phyloP scores from a whole-genome alignment of 331 rosid species.

The Erythrophleum ivorense region DNA sequence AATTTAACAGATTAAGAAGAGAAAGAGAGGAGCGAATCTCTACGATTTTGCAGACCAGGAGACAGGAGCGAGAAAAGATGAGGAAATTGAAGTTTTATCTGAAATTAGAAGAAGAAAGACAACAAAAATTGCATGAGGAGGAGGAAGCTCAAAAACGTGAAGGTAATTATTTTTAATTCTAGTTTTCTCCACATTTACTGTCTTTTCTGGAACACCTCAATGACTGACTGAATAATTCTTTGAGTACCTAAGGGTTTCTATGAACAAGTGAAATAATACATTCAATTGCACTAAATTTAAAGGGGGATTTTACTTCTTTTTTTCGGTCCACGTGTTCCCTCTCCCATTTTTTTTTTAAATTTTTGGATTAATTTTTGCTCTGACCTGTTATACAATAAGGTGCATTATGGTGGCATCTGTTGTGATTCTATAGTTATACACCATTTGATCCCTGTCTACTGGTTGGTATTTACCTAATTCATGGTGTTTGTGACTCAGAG shows the following conservation, averaged over 20 bases:
- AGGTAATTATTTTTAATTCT: conserved; percentile 50
- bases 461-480: neutral
- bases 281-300: neutral
- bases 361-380: neutral
- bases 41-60: conserved; percentile 67
- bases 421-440: neutral
- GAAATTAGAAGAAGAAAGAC: conserved; percentile 77
- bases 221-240: too few species aligned
- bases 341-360: neutral
- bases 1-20: conserved; percentile 60
- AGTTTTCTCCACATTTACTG: neutral
- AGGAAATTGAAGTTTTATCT: conserved; percentile 83
- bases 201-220: neutral
- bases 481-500: conserved; percentile 51
- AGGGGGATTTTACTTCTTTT: neutral
- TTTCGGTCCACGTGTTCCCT: neutral
- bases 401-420: too few species aligned
- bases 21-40: conserved; percentile 76
- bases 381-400: too few species aligned
- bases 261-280: neutral
- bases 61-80: conserved; percentile 66
- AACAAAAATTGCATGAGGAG: conserved; percentile 66
- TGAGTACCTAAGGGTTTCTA: neutral
- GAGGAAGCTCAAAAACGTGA: conserved; percentile 83
- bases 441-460: neutral